Percentiles rank a stretch among this genome's conserved stretches.
Conservation (phyloP, 2,329 filamentous ascomycete genomes). For the Immersiporthe knoxdaviesiana region DNA sequence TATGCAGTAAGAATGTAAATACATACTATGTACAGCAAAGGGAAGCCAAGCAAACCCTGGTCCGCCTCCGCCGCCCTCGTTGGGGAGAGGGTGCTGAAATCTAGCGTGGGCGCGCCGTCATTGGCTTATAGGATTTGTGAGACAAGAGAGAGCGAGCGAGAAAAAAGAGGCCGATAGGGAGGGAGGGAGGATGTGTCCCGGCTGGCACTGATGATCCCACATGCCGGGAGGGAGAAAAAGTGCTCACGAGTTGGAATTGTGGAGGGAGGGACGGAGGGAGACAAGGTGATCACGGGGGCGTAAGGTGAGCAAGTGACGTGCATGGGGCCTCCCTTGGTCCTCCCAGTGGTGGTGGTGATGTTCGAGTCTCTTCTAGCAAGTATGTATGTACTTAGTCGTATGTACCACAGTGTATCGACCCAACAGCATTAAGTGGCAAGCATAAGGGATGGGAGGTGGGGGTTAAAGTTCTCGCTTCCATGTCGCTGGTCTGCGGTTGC, state of each 20-base stretch:
- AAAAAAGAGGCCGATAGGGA: neutral
- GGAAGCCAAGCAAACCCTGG: neutral
- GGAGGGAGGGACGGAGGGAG: neutral
- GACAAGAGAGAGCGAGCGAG: neutral
- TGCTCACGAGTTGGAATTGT: neutral
- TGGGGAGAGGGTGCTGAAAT: slow-evolving; percentile 10
- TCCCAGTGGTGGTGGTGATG: neutral
- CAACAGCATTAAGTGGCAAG: neutral
- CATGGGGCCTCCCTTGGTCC: neutral
- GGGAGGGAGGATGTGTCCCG: neutral
- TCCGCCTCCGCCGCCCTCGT: neutral
- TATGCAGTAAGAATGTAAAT: neutral
- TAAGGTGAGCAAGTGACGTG: neutral
- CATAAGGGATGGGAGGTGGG: neutral
- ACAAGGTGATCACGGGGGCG: neutral
- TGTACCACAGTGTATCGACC: slow-evolving; percentile 1
- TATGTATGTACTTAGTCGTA: too few relatives aligned
- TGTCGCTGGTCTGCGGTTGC: neutral
- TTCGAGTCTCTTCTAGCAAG: neutral
- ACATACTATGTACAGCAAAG: too few relatives aligned
- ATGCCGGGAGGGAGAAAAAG: neutral
- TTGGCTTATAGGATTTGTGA: slow-evolving; percentile 1
- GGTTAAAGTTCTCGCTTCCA: neutral
- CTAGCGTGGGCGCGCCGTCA: neutral
- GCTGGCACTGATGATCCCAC: neutral